Evolutionary conservation across 805 yeast species (phyloP).

Genomic region (Pichia kluyveri): DNA sequence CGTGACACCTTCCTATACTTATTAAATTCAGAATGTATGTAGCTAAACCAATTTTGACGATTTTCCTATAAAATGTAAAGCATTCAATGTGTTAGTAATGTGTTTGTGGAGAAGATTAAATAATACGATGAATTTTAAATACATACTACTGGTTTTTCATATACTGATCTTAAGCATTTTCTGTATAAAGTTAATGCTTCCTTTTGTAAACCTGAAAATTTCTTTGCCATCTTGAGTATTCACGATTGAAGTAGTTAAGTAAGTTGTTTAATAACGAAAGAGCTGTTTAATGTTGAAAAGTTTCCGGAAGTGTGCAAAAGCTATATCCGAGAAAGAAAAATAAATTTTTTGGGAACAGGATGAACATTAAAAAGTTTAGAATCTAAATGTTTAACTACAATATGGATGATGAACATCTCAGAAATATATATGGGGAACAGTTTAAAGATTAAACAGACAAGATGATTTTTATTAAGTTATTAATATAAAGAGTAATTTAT

Average conservation of each 20-base stretch:
- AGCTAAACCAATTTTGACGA: slow-evolving; percentile 24
- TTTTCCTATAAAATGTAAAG: slow-evolving; percentile 16
- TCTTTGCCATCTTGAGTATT: slow-evolving; percentile 8
- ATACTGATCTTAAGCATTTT: slow-evolving; percentile 35
- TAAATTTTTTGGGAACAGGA: too few species aligned
- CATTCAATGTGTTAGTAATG: not conserved
- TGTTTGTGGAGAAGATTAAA: too few species aligned
- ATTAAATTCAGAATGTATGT: slow-evolving; percentile 46
- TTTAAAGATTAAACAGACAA: slow-evolving; percentile 3
- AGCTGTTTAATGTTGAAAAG: too few species aligned
- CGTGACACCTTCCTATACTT: slow-evolving; percentile 50
- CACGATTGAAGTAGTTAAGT: too few species aligned
- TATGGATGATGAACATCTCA: too few species aligned
- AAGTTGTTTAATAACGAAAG: too few species aligned
- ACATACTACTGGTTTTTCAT: slow-evolving; percentile 36
- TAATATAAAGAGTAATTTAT: slow-evolving; percentile 9
- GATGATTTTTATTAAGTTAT: slow-evolving; percentile 8
- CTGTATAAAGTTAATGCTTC: slow-evolving; percentile 44
- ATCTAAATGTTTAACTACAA: too few species aligned
- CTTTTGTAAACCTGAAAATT: slow-evolving; percentile 39
- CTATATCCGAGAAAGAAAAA: not conserved
- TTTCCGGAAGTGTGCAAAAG: too few species aligned
- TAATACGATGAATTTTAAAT: too few species aligned
- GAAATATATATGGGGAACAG: too few species aligned
- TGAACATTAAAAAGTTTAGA: too few species aligned